Evolutionary conservation across 2,329 filamentous ascomycete species (phyloP), one percentile per base, ranked within the genome.

Genomic region (Sclerotinia glacialis): DNA sequence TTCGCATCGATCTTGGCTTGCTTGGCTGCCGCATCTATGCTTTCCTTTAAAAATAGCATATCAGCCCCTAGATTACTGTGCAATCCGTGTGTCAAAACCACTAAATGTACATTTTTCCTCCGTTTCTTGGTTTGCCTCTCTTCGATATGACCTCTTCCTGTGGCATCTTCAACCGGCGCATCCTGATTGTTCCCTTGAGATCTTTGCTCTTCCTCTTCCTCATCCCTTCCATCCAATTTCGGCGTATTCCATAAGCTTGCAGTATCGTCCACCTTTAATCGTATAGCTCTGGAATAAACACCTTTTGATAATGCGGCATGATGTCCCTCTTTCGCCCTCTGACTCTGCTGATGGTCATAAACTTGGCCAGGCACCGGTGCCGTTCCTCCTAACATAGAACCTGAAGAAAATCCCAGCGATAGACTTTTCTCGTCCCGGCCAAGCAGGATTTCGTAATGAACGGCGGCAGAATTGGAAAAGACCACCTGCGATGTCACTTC

Each of bases 21-120:
- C 72, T 82, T 89, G 5, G 89, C 89, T 3, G 91, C 88, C 37
- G 88, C 87, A 79, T 99, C 95, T 69, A 99, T 98, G 78, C 92
- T 96, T 78, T 99, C 95, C 76, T 99, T 99, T 77, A 99, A 80
- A 76, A 91, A 99, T 26, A 99, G 82, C 95, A 99, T 97, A 77
- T 99, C 95, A 28, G 93, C 91, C 6, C 95, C 92, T 16, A 97
- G 83, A 77, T 99, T 99, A 78, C 94, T 97, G 78, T 99, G 95
- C 70, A 99, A 78, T 0, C 95, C 95, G 79, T 99, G 95, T 0
- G 95, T 98, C 60, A 99, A 79, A 44, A 99, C 83, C 31, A 99
- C 95, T 52, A 99, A 81, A 76, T 99, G 95, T 2, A 99, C 83
- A 71, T 89, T 94, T 78, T 92, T 92, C 71, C 84, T 84, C 76